A percentile compares a stretch with the other conserved stretches of the same genome.
phyloP scores from a whole-genome alignment of 495 filamentous ascomycete species.

The Aspergillus affinis region DNA sequence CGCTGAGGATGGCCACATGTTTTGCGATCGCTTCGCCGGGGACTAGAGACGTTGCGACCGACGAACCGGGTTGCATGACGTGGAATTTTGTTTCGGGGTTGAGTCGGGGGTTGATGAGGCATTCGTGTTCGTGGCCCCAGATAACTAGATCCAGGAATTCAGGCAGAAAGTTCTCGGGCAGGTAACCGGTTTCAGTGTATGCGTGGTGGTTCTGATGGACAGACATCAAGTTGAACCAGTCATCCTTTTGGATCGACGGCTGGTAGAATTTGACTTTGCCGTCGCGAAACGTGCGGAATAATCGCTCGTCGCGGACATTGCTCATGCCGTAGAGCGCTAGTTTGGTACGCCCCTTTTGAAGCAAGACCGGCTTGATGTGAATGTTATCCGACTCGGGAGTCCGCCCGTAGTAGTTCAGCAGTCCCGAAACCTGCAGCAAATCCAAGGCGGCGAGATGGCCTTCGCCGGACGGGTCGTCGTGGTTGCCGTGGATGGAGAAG shows the following conservation, averaged over 20 bases:
- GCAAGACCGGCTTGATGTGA: conserved; percentile 80
- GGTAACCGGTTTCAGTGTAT: conserved; percentile 83
- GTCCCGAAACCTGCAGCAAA: conserved; percentile 82
- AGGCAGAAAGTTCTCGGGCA: conserved; percentile 92
- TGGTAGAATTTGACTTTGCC: conserved; percentile 92
- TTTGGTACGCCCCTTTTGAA: conserved; percentile 94
- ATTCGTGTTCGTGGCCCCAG: conserved; percentile 99
- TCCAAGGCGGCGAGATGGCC: conserved; percentile 88
- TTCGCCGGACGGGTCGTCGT: conserved; percentile 95
- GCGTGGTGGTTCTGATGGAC: conserved; percentile 97
- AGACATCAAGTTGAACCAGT: conserved; percentile 96
- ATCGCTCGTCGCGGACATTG: conserved; percentile 92
- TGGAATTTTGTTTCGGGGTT: conserved; percentile 89
- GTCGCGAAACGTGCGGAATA: conserved; percentile 91
- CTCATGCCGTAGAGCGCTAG: conserved; percentile 93
- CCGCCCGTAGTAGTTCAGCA: conserved; percentile 95
- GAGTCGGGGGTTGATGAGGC: conserved; percentile 74
- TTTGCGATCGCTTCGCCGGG: conserved; percentile 91
- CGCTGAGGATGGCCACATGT: conserved; percentile 79
- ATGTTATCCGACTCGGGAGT: conserved; percentile 92
- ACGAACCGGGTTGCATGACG: conserved; percentile 97
- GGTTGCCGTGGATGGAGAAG: conserved; percentile 98
- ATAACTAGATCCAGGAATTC: conserved; percentile 88
- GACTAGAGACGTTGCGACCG: conserved; percentile 87
- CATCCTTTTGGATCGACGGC: conserved; percentile 74